Conservation (phyloP, 2,329 filamentous ascomycete genomes). For the Kalmusia sp. region DNA sequence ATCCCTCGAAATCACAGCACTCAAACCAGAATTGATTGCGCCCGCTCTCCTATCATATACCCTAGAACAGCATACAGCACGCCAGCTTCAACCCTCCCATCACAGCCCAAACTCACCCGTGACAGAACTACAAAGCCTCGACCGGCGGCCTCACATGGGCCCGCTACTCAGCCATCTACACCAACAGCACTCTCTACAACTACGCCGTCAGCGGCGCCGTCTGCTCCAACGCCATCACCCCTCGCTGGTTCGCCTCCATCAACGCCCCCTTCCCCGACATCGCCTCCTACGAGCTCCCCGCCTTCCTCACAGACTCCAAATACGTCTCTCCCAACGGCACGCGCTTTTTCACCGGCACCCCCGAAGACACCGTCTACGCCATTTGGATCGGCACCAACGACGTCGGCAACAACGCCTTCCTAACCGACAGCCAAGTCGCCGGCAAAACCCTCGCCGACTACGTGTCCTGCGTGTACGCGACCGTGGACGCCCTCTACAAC, state of each 20-base stretch:
- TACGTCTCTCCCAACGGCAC: slow-evolving; percentile 43
- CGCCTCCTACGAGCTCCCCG: slow-evolving; percentile 54
- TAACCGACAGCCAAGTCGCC: slow-evolving; percentile 67
- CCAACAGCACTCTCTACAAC: slow-evolving; percentile 64
- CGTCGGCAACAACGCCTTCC: slow-evolving; percentile 69
- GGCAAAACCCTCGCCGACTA: slow-evolving; percentile 70
- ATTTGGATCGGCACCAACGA: slow-evolving; percentile 88
- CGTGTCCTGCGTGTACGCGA: slow-evolving; percentile 70
- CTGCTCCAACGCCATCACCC: slow-evolving; percentile 73
- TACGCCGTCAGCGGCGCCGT: slow-evolving; percentile 77
- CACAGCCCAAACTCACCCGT: background rate
- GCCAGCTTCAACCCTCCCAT: too few relatives aligned
- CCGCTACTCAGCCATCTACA: slow-evolving; percentile 68
- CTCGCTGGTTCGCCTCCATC: slow-evolving; percentile 60
- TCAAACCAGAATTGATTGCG: too few relatives aligned
- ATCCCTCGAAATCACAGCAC: too few relatives aligned
- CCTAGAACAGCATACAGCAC: too few relatives aligned
- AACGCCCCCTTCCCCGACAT: slow-evolving; percentile 65
- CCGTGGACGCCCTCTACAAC: slow-evolving; percentile 68
- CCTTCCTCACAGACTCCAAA: slow-evolving; percentile 54
- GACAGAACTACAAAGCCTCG: slow-evolving; percentile 59
- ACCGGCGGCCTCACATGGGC: slow-evolving; percentile 74
- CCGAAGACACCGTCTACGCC: slow-evolving; percentile 72
- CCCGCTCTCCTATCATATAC: background rate
- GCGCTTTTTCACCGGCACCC: slow-evolving; percentile 53